phyloP scores from a whole-genome alignment of 2,329 filamentous ascomycete species.

The Aureobasidium sp. region DNA sequence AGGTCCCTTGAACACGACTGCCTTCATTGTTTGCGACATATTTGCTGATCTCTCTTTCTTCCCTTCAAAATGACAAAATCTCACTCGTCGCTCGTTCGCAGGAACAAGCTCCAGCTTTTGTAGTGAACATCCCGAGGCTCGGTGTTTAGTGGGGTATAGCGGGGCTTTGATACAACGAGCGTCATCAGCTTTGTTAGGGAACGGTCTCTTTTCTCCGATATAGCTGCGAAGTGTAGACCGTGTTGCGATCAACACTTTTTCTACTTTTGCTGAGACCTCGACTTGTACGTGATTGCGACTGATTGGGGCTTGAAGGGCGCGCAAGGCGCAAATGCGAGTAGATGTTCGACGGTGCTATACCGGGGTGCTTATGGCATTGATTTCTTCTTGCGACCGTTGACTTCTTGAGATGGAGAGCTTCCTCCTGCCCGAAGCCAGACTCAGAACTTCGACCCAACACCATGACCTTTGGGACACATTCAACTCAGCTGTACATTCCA shows the following conservation, averaged over 20 bases:
- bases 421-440: not conserved
- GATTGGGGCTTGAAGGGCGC: not conserved
- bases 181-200: not conserved
- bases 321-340: not conserved
- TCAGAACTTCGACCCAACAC: not conserved
- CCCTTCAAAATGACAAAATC: not conserved
- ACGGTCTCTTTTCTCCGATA: not conserved
- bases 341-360: not conserved
- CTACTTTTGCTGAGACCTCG: not conserved
- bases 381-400: not conserved
- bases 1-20: slow-evolving; percentile 78
- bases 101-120: not conserved
- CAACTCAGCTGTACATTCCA: no score
- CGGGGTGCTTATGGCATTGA: not conserved
- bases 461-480: not conserved
- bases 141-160: slow-evolving; percentile 3
- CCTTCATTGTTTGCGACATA: slow-evolving; percentile 59
- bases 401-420: not conserved
- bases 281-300: not conserved
- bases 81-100: not conserved
- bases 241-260: not conserved
- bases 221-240: not conserved
- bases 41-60: not conserved
- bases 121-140: slow-evolving; percentile 2
- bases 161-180: not conserved